Evolutionary conservation across 2,329 filamentous ascomycete genomes (phyloP).

Genomic region (Davidsoniella neocaledoniae): DNA sequence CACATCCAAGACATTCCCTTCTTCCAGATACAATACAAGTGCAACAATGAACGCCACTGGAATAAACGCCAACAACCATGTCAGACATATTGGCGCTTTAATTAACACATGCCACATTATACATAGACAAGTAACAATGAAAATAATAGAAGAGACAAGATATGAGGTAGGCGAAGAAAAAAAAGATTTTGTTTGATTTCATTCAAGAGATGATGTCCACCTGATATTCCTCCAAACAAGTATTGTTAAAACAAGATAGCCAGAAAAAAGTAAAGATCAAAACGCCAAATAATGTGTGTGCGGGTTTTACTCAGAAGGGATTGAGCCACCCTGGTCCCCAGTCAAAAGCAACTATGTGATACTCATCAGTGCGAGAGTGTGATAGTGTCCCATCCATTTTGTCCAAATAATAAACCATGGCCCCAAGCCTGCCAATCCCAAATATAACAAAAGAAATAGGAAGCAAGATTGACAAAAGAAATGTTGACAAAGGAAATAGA

Average conservation of each 20-base stretch:
- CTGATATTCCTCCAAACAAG: background rate
- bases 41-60: too few relatives aligned
- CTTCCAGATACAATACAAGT: too few relatives aligned
- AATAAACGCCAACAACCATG: too few relatives aligned
- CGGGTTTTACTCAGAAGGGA: too few relatives aligned
- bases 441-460: conserved; percentile 1
- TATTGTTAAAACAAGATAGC: background rate
- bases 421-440: background rate
- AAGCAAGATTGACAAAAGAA: background rate
- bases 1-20: too few relatives aligned
- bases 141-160: background rate
- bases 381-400: background rate
- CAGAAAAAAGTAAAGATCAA: background rate
- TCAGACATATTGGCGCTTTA: too few relatives aligned
- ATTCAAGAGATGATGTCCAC: background rate
- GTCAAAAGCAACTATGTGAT: too few relatives aligned
- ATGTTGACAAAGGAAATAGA: background rate
- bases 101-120: too few relatives aligned
- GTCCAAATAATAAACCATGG: background rate
- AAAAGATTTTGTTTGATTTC: background rate
- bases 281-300: background rate
- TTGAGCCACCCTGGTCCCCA: too few relatives aligned
- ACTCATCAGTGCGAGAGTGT: too few relatives aligned
- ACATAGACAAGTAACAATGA: background rate
- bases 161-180: background rate